phyloP scores from a whole-genome alignment of 345 rosid genomes.

The Xanthoceras sorbifolium region DNA sequence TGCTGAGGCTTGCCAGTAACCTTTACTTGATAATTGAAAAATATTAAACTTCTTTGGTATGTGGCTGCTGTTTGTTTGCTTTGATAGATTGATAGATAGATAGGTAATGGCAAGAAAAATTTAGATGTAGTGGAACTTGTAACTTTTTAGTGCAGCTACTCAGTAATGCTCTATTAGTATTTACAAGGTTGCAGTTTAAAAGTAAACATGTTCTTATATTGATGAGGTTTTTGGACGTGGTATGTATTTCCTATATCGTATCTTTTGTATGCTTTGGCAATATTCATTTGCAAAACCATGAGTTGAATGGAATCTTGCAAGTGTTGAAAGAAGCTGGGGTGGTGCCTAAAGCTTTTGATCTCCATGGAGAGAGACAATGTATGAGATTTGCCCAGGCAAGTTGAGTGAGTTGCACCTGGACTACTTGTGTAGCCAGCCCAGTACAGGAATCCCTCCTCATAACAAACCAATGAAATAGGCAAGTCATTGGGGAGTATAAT shows the following conservation, averaged over 20 bases:
- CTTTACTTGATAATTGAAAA: background rate
- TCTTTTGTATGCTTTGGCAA: background rate
- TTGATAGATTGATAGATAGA: too few relatives aligned
- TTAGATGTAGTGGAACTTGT: background rate
- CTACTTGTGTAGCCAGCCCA: background rate
- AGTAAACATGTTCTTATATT: background rate
- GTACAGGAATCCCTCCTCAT: background rate
- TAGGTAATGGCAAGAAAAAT: background rate
- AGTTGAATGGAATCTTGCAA: background rate
- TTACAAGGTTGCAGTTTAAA: background rate
- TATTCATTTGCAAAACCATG: background rate
- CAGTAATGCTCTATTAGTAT: background rate
- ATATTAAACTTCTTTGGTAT: background rate
- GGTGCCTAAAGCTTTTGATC: background rate
- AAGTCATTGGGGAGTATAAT: background rate
- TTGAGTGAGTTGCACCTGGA: background rate
- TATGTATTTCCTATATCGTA: background rate
- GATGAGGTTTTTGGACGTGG: background rate
- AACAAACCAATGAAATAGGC: background rate
- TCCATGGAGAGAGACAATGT: background rate
- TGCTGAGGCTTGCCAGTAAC: constrained; percentile 24
- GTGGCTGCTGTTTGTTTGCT: background rate
- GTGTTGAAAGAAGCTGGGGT: background rate
- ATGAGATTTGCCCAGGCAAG: background rate
- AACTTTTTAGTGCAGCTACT: background rate